These are phyloP conservation scores for Pseudozyma pruni DNA, from an alignment of 1,284 basidiomycete genomes.

Conservation along the genomic window DNA sequence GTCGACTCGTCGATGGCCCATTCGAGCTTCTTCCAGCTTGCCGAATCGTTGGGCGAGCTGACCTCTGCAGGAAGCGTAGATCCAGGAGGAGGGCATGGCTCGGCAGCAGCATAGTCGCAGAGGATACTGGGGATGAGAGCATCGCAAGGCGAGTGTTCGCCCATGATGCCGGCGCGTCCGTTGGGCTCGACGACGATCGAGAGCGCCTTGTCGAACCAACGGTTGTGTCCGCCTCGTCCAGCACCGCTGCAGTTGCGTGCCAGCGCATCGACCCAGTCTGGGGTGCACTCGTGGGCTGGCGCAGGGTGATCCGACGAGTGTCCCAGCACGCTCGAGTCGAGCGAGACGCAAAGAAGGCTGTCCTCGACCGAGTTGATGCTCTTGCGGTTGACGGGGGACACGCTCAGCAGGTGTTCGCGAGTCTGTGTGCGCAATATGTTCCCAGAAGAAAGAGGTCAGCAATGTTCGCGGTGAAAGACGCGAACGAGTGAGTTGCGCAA, in stretches of 20 bases:
- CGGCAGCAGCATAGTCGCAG: constrained; percentile 82
- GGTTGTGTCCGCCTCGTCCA: constrained; percentile 78
- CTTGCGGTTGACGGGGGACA: constrained; percentile 76
- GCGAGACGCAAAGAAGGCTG: constrained; percentile 79
- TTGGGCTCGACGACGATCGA: constrained; percentile 86
- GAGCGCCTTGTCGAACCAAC: constrained; percentile 93
- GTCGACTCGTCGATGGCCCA: constrained; percentile 80
- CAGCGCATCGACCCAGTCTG: constrained; percentile 78
- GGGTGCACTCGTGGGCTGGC: constrained; percentile 72
- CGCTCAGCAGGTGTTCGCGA: constrained; percentile 76
- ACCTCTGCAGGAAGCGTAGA: constrained; percentile 45
- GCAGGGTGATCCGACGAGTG: constrained; percentile 59
- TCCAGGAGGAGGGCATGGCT: constrained; percentile 65
- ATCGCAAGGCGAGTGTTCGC: constrained; percentile 92
- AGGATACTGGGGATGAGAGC: constrained; percentile 90
- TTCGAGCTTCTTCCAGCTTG: constrained; percentile 76
- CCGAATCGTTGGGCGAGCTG: constrained; percentile 59
- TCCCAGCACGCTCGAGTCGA: constrained; percentile 71
- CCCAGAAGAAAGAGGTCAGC: no score
- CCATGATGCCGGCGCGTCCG: constrained; percentile 84
- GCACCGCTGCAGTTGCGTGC: constrained; percentile 79
- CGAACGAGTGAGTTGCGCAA: no score
- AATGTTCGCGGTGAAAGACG: neutral
- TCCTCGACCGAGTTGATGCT: constrained; percentile 76
- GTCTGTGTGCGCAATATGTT: constrained; percentile 71